A percentile compares a stretch with the other conserved stretches of the same genome.
Evolutionary conservation across 768 basidiomycete genomes (phyloP).

Genomic region (Sarcodon aspratus): DNA sequence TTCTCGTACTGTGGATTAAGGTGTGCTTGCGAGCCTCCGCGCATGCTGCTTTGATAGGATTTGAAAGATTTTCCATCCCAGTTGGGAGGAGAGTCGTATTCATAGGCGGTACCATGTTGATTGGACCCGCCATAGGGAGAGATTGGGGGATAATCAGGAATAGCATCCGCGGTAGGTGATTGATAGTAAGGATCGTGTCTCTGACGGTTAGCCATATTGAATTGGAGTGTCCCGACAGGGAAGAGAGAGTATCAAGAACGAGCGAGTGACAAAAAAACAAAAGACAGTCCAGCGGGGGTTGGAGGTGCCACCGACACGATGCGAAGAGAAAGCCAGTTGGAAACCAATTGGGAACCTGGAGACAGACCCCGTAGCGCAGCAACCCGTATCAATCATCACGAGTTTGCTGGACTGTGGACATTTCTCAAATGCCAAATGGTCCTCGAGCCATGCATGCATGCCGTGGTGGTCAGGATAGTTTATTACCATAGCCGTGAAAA

Average conservation of each 20-base stretch:
- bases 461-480: no score
- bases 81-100: constrained; percentile 12
- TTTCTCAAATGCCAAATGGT: no score
- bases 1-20: constrained; percentile 49
- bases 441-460: no score
- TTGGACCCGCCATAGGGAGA: constrained; percentile 7
- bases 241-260: constrained; percentile 5
- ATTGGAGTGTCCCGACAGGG: not conserved
- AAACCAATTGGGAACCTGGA: not conserved
- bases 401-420: no score
- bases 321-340: not conserved
- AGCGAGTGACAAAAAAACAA: constrained; percentile 2
- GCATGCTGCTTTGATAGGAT: constrained; percentile 53
- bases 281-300: not conserved
- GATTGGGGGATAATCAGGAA: constrained; percentile 3
- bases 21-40: constrained; percentile 56
- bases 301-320: not conserved
- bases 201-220: constrained; percentile 18
- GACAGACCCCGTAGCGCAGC: not conserved
- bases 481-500: no score
- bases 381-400: no score
- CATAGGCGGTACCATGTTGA: constrained; percentile 7
- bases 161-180: not conserved
- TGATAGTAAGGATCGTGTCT: constrained; percentile 16
- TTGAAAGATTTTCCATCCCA: constrained; percentile 44